Conservation (phyloP, 257 asterid genomes). For the Nicotiana knightiana region DNA sequence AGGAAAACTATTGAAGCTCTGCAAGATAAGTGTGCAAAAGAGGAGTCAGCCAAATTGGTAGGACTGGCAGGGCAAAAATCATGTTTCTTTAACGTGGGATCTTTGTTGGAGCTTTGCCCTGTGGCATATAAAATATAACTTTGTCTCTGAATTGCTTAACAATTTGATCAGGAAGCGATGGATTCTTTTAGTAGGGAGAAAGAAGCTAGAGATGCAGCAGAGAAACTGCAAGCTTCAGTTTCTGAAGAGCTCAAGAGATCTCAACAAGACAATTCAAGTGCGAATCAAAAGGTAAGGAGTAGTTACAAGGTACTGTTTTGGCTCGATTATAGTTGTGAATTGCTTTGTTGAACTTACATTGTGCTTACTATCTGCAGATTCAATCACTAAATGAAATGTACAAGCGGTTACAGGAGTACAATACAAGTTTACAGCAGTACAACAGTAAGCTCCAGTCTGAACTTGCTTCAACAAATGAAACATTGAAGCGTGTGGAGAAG, state of each 20-base stretch:
- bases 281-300: conserved; percentile 56
- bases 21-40: conserved; percentile 65
- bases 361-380: conserved; percentile 44
- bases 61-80: conserved; percentile 2
- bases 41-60: conserved; percentile 70
- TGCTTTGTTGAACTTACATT: not conserved
- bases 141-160: conserved; percentile 3
- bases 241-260: conserved; percentile 72
- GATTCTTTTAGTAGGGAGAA: conserved; percentile 62
- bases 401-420: conserved; percentile 78
- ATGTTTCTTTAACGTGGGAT: not conserved
- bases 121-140: not conserved
- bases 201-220: conserved; percentile 60
- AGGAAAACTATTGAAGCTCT: conserved; percentile 58
- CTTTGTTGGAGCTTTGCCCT: not conserved
- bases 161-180: conserved; percentile 56
- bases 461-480: conserved; percentile 51
- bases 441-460: conserved; percentile 84
- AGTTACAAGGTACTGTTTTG: conserved; percentile 1
- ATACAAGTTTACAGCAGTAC: conserved; percentile 81
- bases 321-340: not conserved
- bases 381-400: conserved; percentile 65
- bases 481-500: conserved; percentile 70
- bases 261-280: conserved; percentile 49
- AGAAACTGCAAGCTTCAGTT: conserved; percentile 60